phyloP scores from a whole-genome alignment of 202 grass and related monocot species.

The Panicum hallii region DNA sequence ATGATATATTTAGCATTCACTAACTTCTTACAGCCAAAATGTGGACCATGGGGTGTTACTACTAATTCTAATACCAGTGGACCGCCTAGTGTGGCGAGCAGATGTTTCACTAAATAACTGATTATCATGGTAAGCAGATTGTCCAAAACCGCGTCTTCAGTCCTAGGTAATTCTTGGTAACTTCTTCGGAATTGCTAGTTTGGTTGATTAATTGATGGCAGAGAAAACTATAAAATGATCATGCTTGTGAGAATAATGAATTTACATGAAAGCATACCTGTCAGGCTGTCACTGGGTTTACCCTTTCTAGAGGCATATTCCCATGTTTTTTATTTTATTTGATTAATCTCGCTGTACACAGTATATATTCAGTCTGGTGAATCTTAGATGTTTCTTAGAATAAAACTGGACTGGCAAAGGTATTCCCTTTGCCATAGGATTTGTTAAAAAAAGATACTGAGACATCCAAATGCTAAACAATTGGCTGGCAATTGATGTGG shows the following conservation, averaged over 20 bases:
- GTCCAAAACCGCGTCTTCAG: slow-evolving; percentile 30
- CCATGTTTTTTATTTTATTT: slow-evolving; percentile 7
- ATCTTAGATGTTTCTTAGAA: slow-evolving; percentile 53
- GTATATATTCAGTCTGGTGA: slow-evolving; percentile 46
- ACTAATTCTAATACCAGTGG: slow-evolving; percentile 1
- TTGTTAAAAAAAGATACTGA: slow-evolving; percentile 16
- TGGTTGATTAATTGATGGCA: slow-evolving; percentile 30
- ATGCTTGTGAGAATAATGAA: slow-evolving; percentile 4
- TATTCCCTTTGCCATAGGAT: slow-evolving; percentile 40
- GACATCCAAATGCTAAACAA: slow-evolving; percentile 49
- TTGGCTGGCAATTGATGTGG: slow-evolving; percentile 45
- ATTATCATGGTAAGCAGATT: slow-evolving; percentile 27
- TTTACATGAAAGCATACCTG: slow-evolving; percentile 41
- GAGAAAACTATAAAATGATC: not conserved
- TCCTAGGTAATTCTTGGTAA: slow-evolving; percentile 26
- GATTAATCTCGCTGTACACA: slow-evolving; percentile 15
- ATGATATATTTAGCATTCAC: slow-evolving; percentile 21
- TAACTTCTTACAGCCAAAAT: slow-evolving; percentile 15
- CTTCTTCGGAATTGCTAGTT: slow-evolving; percentile 25
- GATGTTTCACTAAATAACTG: slow-evolving; percentile 30
- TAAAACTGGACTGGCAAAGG: slow-evolving; percentile 60
- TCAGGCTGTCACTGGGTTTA: slow-evolving; percentile 18
- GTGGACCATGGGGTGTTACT: not conserved
- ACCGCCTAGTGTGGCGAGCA: slow-evolving; percentile 20
- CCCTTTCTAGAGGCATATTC: slow-evolving; percentile 40